A percentile compares a stretch with the other conserved stretches of the same genome.
Evolutionary conservation across 208 protist genomes (phyloP).

Genomic region (Wallacemonas sp.): DNA sequence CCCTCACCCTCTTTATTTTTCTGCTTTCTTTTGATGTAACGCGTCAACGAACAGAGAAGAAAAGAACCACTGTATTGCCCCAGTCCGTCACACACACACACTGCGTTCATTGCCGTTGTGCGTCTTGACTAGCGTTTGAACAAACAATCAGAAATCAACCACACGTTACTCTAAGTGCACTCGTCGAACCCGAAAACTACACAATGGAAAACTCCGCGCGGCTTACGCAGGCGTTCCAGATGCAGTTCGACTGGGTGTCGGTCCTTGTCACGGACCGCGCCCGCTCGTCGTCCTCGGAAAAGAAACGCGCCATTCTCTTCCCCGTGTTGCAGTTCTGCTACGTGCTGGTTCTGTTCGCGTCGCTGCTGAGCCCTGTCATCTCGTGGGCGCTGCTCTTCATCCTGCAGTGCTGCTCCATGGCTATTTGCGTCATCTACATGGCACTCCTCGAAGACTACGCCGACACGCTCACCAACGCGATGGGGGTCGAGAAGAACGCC

Average conservation of each 20-base stretch:
- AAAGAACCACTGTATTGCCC: no score
- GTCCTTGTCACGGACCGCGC: conserved; percentile 49
- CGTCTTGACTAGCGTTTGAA: neutral
- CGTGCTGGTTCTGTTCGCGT: conserved; percentile 38
- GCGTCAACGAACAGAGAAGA: no score
- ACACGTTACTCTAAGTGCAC: neutral
- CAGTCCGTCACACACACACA: no score
- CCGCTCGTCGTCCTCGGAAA: conserved; percentile 34
- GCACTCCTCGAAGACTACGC: conserved; percentile 50
- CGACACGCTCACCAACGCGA: conserved; percentile 52
- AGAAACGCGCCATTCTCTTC: conserved; percentile 46
- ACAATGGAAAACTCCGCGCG: conserved; percentile 29
- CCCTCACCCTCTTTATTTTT: conserved; percentile 1
- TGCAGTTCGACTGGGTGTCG: conserved; percentile 72
- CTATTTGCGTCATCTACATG: conserved; percentile 44
- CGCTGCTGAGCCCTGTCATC: conserved; percentile 33
- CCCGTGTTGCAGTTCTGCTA: conserved; percentile 60
- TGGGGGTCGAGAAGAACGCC: conserved; percentile 54
- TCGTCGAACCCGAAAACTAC: neutral
- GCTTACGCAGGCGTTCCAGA: conserved; percentile 45
- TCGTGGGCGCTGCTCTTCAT: conserved; percentile 57
- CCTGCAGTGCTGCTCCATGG: conserved; percentile 46
- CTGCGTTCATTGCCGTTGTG: no score
- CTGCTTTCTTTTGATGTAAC: conserved; percentile 4
- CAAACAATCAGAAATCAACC: neutral